Evolutionary conservation across 371 early-diverging fungal genomes (phyloP).

Genomic region (Mortierella sp.): DNA sequence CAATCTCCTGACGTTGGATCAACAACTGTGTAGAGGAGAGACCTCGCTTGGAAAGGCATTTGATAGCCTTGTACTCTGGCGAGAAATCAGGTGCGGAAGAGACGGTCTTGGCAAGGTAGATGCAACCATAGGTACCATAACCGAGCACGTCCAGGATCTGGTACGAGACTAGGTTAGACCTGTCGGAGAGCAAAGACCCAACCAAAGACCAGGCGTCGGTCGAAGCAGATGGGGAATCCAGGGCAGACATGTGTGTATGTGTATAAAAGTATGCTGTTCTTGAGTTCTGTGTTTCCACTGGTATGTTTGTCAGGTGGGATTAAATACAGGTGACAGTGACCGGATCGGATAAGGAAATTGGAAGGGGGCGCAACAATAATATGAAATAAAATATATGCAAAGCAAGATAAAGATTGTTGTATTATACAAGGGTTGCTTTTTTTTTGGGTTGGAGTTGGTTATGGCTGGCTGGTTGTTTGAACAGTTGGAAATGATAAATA

Average conservation of each 20-base stretch:
- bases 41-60: constrained; percentile 76
- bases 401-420: background rate
- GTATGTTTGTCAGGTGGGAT: constrained; percentile 3
- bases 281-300: background rate
- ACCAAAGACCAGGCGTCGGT: constrained; percentile 23
- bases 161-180: constrained; percentile 23
- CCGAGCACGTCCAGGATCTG: constrained; percentile 67
- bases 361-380: background rate
- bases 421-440: background rate
- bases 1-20: constrained; percentile 81
- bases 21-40: constrained; percentile 70
- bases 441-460: background rate
- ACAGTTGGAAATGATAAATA: background rate
- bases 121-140: constrained; percentile 73
- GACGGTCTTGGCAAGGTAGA: constrained; percentile 67
- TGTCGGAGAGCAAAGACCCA: constrained; percentile 14
- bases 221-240: constrained; percentile 27
- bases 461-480: background rate
- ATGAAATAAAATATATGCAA: background rate
- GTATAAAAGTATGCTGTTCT: background rate
- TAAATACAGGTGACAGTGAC: background rate
- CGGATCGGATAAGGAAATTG: background rate
- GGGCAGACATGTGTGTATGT: constrained; percentile 12
- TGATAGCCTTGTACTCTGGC: constrained; percentile 74
- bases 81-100: constrained; percentile 19